These are phyloP conservation scores for Colletotrichum godetiae DNA, from an alignment of 2,329 filamentous ascomycete species.

Conservation along the genomic window DNA sequence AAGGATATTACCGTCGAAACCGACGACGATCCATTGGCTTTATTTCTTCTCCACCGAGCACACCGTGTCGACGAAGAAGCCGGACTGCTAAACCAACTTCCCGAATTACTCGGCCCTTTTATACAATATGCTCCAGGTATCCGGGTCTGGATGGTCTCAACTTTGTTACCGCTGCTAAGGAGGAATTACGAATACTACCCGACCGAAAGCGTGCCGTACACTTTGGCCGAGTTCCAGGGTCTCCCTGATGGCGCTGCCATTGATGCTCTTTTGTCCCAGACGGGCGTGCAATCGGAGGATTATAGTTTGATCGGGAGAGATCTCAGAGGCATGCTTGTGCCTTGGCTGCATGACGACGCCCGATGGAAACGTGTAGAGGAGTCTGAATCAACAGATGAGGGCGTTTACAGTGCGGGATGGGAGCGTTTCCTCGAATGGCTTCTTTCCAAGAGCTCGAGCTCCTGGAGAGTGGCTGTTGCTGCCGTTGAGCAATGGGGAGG, in stretches of 20 bases:
- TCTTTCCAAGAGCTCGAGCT: slow-evolving; percentile 64
- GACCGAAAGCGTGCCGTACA: slow-evolving; percentile 56
- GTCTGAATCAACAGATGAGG: slow-evolving; percentile 23
- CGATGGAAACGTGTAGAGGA: slow-evolving; percentile 58
- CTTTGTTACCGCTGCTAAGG: slow-evolving; percentile 75
- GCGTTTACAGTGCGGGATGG: slow-evolving; percentile 70
- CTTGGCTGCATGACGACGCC: slow-evolving; percentile 76
- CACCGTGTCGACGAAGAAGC: slow-evolving; percentile 78
- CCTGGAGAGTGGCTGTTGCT: slow-evolving; percentile 71
- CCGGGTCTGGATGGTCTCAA: slow-evolving; percentile 76
- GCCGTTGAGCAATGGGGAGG: slow-evolving; percentile 80
- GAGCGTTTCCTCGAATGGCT: slow-evolving; percentile 78
- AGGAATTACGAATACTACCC: slow-evolving; percentile 78
- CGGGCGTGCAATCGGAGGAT: slow-evolving; percentile 54
- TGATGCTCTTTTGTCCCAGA: slow-evolving; percentile 69
- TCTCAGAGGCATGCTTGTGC: slow-evolving; percentile 74
- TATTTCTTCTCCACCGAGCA: slow-evolving; percentile 76
- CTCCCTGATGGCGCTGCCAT: slow-evolving; percentile 70
- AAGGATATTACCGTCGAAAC: slow-evolving; percentile 58
- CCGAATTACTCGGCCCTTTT: slow-evolving; percentile 76
- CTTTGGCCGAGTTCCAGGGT: slow-evolving; percentile 72
- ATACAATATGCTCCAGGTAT: slow-evolving; percentile 70
- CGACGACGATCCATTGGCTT: slow-evolving; percentile 65
- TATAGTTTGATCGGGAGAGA: slow-evolving; percentile 67
- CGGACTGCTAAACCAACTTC: slow-evolving; percentile 76